Conservation (phyloP, 257 asterid genomes). For the Anisodus acutangulus region DNA sequence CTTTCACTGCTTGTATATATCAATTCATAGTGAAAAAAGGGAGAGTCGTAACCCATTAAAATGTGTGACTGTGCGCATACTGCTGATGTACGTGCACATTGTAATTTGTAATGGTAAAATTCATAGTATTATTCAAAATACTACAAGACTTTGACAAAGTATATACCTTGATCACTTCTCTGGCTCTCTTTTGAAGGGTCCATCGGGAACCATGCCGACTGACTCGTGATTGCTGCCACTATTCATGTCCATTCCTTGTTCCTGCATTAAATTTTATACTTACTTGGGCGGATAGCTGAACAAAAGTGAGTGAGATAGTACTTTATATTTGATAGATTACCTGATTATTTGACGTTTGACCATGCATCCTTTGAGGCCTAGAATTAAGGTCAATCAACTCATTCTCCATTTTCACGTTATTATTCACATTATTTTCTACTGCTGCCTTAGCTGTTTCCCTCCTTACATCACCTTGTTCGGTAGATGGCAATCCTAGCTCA, state of each 20-base stretch:
- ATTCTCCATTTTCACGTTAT: constrained; percentile 51
- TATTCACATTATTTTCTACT: constrained; percentile 41
- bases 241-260: constrained; percentile 43
- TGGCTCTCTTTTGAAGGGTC: constrained; percentile 57
- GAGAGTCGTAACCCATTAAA: neutral
- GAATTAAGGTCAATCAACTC: constrained; percentile 81
- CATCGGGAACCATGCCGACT: constrained; percentile 64
- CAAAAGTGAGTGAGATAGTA: constrained; percentile 14
- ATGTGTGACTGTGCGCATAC: neutral
- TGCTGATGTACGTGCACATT: neutral
- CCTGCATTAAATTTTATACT: constrained; percentile 30
- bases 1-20: neutral
- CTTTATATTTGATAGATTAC: constrained; percentile 38
- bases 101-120: neutral
- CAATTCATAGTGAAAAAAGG: neutral
- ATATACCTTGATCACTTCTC: constrained; percentile 62
- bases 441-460: constrained; percentile 43
- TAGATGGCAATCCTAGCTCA: constrained; percentile 56
- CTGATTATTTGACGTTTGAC: constrained; percentile 64
- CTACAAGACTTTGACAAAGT: constrained; percentile 12
- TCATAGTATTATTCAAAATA: neutral
- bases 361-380: constrained; percentile 68
- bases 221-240: constrained; percentile 59
- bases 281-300: neutral
- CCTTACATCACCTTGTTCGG: constrained; percentile 43